phyloP scores from a whole-genome alignment of 176 grass and related monocot genomes.

The maize (Zea mays) region DNA sequence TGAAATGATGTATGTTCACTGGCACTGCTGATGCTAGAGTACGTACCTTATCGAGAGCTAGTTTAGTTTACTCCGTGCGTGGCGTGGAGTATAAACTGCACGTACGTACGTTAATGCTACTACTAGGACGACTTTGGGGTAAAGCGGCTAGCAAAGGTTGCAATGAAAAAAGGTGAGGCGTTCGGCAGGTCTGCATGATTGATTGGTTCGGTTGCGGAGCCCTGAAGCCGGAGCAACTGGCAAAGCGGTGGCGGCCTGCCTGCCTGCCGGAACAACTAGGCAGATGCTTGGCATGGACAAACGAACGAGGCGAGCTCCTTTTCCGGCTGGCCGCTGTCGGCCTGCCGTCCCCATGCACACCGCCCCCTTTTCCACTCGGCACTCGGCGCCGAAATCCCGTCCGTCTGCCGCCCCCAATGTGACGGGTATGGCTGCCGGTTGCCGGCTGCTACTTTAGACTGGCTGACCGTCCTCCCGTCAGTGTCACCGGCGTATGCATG shows the following conservation, averaged over 20 bases:
- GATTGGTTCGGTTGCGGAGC: not conserved
- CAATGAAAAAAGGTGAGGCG: slow-evolving; percentile 2
- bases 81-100: too few species aligned
- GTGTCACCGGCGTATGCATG: too few species aligned
- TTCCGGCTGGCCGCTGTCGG: not conserved
- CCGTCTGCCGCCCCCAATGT: not conserved
- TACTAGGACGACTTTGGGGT: too few species aligned
- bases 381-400: slow-evolving; percentile 39
- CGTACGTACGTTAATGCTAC: too few species aligned
- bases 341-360: not conserved
- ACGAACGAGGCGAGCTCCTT: not conserved
- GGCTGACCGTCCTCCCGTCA: not conserved
- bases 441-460: slow-evolving; percentile 40
- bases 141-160: too few species aligned
- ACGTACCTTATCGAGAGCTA: too few species aligned
- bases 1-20: too few species aligned
- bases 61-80: too few species aligned
- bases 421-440: not conserved
- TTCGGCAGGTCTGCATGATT: slow-evolving; percentile 52
- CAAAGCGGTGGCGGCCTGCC: not conserved
- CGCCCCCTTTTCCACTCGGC: not conserved
- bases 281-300: not conserved
- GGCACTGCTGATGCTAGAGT: too few species aligned
- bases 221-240: too few species aligned
- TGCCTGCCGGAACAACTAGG: not conserved